Evolutionary conservation across 495 filamentous ascomycete species (phyloP).

Genomic region (Aspergillus cristatus): DNA sequence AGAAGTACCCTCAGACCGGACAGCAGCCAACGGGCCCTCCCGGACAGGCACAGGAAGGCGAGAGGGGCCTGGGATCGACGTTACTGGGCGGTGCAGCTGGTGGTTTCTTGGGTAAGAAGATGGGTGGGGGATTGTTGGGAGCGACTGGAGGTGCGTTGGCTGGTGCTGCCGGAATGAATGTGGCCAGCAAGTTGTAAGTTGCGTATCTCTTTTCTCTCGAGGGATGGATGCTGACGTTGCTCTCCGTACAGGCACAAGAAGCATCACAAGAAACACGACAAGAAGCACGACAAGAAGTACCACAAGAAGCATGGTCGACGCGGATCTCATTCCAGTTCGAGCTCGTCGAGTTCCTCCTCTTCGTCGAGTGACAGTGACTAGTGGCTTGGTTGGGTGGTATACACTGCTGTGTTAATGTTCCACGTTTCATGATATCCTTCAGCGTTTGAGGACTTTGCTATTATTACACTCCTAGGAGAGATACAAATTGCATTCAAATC

Average conservation of each 20-base stretch:
- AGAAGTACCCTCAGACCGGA: conserved; percentile 11
- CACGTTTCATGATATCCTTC: background rate
- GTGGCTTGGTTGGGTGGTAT: conserved; percentile 9
- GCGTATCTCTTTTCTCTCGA: background rate
- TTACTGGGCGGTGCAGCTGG: conserved; percentile 35
- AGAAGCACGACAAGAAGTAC: conserved; percentile 20
- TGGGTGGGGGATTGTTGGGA: conserved; percentile 31
- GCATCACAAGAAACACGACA: conserved; percentile 25
- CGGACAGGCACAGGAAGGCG: conserved; percentile 20
- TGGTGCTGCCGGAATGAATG: conserved; percentile 36
- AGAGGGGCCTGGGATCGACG: conserved; percentile 36
- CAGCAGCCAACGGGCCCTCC: conserved; percentile 1
- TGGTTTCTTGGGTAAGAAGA: conserved; percentile 32
- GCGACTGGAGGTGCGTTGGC: conserved; percentile 34
- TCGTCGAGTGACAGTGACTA: conserved; percentile 16
- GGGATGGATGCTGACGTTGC: conserved; percentile 7
- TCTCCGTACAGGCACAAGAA: conserved; percentile 14
- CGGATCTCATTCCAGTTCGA: conserved; percentile 13
- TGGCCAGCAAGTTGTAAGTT: conserved; percentile 29
- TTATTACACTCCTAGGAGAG: too few species aligned
- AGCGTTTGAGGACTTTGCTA: too few species aligned
- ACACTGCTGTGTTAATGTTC: background rate
- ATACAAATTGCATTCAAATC: too few species aligned
- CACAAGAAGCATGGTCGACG: conserved; percentile 21
- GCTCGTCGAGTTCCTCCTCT: conserved; percentile 14